Evolutionary conservation across 495 filamentous ascomycete species (phyloP).

Genomic region (Neurospora pannonica): DNA sequence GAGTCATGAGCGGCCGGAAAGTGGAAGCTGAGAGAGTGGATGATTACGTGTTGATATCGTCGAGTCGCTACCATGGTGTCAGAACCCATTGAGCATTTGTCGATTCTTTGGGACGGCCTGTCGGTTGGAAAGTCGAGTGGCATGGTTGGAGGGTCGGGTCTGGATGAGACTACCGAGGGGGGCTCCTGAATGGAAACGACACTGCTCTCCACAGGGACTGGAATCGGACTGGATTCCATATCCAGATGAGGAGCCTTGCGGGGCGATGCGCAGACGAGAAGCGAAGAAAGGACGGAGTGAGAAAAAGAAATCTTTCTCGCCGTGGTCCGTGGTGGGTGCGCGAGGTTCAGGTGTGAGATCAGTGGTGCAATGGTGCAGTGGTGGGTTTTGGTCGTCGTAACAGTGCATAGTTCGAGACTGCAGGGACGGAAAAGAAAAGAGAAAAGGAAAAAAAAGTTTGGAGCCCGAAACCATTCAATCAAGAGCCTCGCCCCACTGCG

Average conservation of each 20-base stretch:
- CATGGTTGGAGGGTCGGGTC: neutral
- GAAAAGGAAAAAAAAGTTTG: neutral
- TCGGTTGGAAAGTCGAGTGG: neutral
- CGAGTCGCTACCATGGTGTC: neutral
- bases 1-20: neutral
- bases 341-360: neutral
- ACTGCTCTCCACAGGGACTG: neutral
- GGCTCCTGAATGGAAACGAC: neutral
- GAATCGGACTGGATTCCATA: neutral
- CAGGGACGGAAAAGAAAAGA: neutral
- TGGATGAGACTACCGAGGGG: neutral
- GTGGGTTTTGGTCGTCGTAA: neutral
- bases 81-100: neutral
- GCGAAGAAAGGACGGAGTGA: neutral
- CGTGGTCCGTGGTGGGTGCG: neutral
- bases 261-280: neutral
- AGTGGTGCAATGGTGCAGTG: neutral
- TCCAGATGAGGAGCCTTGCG: neutral
- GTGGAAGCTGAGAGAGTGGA: neutral
- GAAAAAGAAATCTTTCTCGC: neutral
- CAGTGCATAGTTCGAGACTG: neutral
- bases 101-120: neutral
- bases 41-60: neutral
- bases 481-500: neutral
- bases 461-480: neutral